Evolutionary conservation across 176 grass and related monocot genomes (phyloP).

Genomic region (Oryza officinalis): DNA sequence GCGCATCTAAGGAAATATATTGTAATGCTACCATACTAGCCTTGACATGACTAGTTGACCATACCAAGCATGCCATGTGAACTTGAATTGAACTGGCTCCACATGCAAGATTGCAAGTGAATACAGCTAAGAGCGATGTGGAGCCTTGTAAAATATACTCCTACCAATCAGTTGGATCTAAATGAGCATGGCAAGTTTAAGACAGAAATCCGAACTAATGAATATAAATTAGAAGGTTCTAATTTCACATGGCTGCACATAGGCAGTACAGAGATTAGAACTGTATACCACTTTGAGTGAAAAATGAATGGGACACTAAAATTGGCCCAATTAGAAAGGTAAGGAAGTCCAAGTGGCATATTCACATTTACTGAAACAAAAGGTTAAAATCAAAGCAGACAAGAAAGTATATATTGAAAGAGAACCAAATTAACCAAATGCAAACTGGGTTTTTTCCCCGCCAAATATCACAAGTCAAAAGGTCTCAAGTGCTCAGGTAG

Average conservation of each 20-base stretch:
- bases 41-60: conserved; percentile 27
- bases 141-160: background rate
- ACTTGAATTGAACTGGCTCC: conserved; percentile 29
- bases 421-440: background rate
- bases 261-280: conserved; percentile 1
- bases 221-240: conserved; percentile 17
- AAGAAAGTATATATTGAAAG: background rate
- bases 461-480: conserved; percentile 27
- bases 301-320: background rate
- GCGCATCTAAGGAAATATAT: background rate
- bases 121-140: conserved; percentile 35
- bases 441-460: background rate
- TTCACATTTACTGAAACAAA: background rate
- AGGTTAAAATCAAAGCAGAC: background rate
- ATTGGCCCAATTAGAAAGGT: conserved; percentile 3
- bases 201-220: background rate
- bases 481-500: background rate
- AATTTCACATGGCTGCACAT: background rate
- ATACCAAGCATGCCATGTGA: conserved; percentile 41
- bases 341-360: background rate
- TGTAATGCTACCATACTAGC: conserved; percentile 11
- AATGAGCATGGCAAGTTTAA: background rate
- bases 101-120: conserved; percentile 24
- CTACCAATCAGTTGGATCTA: conserved; percentile 23
- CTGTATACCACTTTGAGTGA: background rate